Evolutionary conservation across 139 green algal species (phyloP).

Genomic region (Chlorella vulgaris): DNA sequence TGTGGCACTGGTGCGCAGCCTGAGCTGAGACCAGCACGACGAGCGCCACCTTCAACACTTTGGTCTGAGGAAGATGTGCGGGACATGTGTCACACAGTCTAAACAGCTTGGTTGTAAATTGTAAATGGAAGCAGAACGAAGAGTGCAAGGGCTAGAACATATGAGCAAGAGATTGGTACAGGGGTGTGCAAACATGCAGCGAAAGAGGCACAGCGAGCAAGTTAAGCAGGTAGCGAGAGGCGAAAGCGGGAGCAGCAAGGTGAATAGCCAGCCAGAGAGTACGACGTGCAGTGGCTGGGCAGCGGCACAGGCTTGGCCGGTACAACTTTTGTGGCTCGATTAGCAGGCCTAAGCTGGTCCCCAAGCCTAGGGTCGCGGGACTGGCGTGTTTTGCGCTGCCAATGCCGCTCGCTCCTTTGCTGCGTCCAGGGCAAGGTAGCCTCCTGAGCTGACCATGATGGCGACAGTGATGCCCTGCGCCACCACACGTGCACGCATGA

Average conservation of each 20-base stretch:
- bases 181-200: neutral
- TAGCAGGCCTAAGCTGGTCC: too few species aligned
- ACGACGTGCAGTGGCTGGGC: too few species aligned
- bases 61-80: too few species aligned
- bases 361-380: too few species aligned
- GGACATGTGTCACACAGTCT: too few species aligned
- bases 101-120: too few species aligned
- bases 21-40: neutral
- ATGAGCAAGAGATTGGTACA: neutral
- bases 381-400: neutral
- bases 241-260: neutral
- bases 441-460: constrained; percentile 36
- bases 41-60: too few species aligned
- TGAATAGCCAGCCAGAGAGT: neutral
- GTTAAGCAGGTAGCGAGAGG: too few species aligned
- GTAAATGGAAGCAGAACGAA: too few species aligned
- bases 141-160: too few species aligned
- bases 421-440: constrained; percentile 18
- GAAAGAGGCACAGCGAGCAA: neutral
- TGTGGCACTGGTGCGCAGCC: constrained; percentile 10
- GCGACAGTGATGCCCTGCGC: constrained; percentile 42
- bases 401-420: constrained; percentile 7
- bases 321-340: too few species aligned
- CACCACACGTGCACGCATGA: constrained; percentile 44
- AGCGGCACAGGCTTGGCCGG: too few species aligned